phyloP scores from a whole-genome alignment of 2,329 filamentous ascomycete species.

The Stemphylium lycopersici region DNA sequence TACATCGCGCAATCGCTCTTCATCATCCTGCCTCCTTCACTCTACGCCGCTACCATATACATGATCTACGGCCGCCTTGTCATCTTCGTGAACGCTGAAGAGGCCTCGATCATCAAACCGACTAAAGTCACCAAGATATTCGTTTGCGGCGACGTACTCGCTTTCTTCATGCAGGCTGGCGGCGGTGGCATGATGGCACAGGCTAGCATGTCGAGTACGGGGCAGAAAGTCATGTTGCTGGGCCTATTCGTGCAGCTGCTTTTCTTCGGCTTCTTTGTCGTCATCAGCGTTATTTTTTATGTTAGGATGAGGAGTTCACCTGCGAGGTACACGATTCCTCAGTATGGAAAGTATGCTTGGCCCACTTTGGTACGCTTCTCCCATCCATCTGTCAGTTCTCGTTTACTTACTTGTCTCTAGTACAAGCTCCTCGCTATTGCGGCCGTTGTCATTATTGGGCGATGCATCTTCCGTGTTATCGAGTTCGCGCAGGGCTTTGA shows the following conservation, averaged over 20 bases:
- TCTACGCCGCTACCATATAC: slow-evolving; percentile 55
- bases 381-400: no score
- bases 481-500: slow-evolving; percentile 49
- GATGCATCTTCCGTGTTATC: slow-evolving; percentile 53
- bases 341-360: slow-evolving; percentile 45
- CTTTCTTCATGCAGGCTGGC: slow-evolving; percentile 57
- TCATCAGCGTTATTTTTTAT: slow-evolving; percentile 21
- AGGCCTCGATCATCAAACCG: slow-evolving; percentile 50
- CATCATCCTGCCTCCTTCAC: slow-evolving; percentile 51
- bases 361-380: slow-evolving; percentile 40
- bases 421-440: slow-evolving; percentile 49
- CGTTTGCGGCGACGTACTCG: slow-evolving; percentile 59
- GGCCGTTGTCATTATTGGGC: slow-evolving; percentile 55
- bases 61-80: slow-evolving; percentile 52
- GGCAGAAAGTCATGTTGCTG: slow-evolving; percentile 30
- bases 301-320: slow-evolving; percentile 30
- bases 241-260: slow-evolving; percentile 34
- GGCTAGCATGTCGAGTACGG: slow-evolving; percentile 17
- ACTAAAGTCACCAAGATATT: slow-evolving; percentile 61
- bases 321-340: slow-evolving; percentile 16
- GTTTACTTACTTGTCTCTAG: no score
- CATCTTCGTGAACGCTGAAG: slow-evolving; percentile 46
- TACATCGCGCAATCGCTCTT: slow-evolving; percentile 49
- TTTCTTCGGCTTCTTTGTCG: slow-evolving; percentile 21
- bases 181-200: slow-evolving; percentile 35